Base-by-base conservation (phyloP, 768 basidiomycete genomes). In the Stropharia rugosoannulata region DNA sequence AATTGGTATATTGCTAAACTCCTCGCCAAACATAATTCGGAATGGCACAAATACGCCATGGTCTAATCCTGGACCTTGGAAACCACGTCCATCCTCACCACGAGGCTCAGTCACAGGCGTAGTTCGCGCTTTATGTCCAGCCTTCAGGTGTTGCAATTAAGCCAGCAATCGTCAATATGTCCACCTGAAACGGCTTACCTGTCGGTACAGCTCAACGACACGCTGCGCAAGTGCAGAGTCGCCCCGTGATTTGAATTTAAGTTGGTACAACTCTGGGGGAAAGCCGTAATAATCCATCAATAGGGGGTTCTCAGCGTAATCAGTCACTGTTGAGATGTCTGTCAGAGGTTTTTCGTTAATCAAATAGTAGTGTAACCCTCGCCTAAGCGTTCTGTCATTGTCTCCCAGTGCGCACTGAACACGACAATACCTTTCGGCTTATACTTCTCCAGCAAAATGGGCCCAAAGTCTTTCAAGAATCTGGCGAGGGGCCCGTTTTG, bases 361-460 rank as follows among this genome's bases (percentile, higher is more conserved):
- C 37, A 13, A n/a, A 18, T 27, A n/a, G 49, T 32, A 29, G 12
- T 43, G 49, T 22, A 25, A 15, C 51, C 38, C 76, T 37, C 58
- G 83, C 87, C 86, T 43, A 85, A 72, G 29, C 81, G 78, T 65
- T 84, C 81, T 2, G 72, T 76, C 10, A 54, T 49, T 1, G 87
- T 86, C 65, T 93, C 90, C 88, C 88, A 92, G 63, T 92, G 90
- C 10, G 90, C 90, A 59, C 86, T 89, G 72, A 91, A 90, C 1
- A 91, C 88, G 4, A 92, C 81, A 50, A 90, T 86, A n/a, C 80
- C 89, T 64, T 83, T 86, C 2, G 89, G 89, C 45, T 82, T 75
- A 69, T 93, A 93, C 67, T 90, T 91, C 54, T 80, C 64, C 40
- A 90, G 62, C 27, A 90, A 65, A 0, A 73, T 74, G 1, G 84